Base-by-base conservation (phyloP, 345 rosid genomes). In the Eucalyptus sp. region DNA sequence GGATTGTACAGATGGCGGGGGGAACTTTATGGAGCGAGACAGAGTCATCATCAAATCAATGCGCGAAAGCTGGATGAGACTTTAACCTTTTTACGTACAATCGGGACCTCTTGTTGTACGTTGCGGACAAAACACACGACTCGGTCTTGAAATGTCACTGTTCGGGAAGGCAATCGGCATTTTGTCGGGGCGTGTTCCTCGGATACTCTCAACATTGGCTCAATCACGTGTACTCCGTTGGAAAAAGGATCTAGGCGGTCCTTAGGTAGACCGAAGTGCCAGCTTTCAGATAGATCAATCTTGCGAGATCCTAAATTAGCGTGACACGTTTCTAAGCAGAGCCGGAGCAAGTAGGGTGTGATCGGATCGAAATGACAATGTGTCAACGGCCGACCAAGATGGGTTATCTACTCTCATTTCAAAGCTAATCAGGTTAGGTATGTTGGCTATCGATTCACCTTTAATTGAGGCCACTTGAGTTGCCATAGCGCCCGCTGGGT, bases 301-400 rank as follows among this genome's bases (percentile, higher is more conserved):
- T 68, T 16, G 12, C 24, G 22, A 33, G 1, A 31, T 18, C 22
- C 7, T 4, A 10, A 33, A 33, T 20, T 33, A 8, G 43, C 4
- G 2, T 4, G 44, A 16, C 2, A 4, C 2, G 7, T 16, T 8
- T 33, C 80, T 68, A 14, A 68, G 13, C 7, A 33, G 1, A 8
- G 13, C 24, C 24, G 9, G 17, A 33, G 44, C 4, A 2, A 3
- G 3, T 33, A 1, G 7, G 43, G 80, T 3, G 0, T 16, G 43
- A 68, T 68, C 0, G 10, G 24, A 31, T 8, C 0, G 2, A 16
- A 16, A 5, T n/a, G 6, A 17, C 1, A 68, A 5, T 8, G 24
- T 2, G 7, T 66, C 0, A 6, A 66, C 1, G 4, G 44, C 25
- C 13, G 6, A 37, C 4, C 25, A 10, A 18, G 24, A 68, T 17